phyloP scores from a whole-genome alignment of 305 asterid species.

The Caryopteris hybrid region DNA sequence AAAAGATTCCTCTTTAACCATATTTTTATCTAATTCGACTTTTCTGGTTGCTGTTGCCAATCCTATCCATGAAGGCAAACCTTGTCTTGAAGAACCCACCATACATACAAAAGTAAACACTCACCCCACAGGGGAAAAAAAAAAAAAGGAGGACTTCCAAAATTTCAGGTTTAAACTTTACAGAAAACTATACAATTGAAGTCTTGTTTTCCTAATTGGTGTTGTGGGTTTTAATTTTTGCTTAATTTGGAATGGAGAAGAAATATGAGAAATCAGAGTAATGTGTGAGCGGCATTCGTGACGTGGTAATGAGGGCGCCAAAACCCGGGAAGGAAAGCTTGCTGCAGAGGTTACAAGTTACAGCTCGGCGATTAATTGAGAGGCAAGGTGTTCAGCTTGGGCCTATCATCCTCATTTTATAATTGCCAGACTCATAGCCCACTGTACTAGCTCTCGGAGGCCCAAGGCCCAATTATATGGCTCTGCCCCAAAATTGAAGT shows the following conservation, averaged over 20 bases:
- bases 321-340: constrained; percentile 1
- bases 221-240: too few species aligned
- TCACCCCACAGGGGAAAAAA: not conserved
- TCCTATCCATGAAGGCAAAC: constrained; percentile 56
- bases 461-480: too few species aligned
- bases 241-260: not conserved
- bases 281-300: constrained; percentile 3
- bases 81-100: constrained; percentile 51
- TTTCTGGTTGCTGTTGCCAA: constrained; percentile 42
- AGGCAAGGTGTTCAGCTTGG: too few species aligned
- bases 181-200: not conserved
- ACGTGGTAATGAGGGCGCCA: constrained; percentile 14
- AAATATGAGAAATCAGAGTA: not conserved
- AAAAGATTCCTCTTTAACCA: constrained; percentile 23
- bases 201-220: not conserved
- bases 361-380: too few species aligned
- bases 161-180: not conserved
- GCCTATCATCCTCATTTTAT: too few species aligned
- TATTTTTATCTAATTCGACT: constrained; percentile 39
- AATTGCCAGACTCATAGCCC: too few species aligned
- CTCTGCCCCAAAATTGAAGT: too few species aligned
- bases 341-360: not conserved
- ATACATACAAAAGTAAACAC: not conserved
- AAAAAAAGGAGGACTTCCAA: not conserved
- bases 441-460: too few species aligned